phyloP scores from a whole-genome alignment of 176 grass and related monocot species.

The Tillandsia fasciculata region DNA sequence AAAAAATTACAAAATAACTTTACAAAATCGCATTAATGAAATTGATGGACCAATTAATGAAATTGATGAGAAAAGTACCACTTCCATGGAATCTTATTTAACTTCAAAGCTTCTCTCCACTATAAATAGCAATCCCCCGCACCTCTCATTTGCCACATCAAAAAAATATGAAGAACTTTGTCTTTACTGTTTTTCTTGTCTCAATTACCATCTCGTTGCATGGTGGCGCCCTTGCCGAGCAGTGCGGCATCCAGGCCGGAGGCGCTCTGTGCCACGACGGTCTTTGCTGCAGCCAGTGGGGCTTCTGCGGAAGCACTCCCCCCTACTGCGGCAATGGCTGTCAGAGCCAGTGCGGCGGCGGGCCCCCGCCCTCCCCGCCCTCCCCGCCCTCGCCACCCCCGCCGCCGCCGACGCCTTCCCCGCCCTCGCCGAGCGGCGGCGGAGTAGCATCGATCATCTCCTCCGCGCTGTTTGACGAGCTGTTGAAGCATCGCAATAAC shows the following conservation, averaged over 20 bases:
- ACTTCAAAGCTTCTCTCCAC: too few relatives aligned
- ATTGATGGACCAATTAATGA: too few relatives aligned
- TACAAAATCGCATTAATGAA: too few relatives aligned
- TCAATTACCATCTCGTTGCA: background rate
- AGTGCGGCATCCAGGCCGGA: slow-evolving; percentile 34
- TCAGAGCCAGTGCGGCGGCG: background rate
- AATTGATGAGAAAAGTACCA: too few relatives aligned
- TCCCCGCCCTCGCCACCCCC: too few relatives aligned
- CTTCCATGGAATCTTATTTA: too few relatives aligned
- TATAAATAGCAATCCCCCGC: background rate
- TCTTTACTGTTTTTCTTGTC: background rate
- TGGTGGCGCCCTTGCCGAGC: slow-evolving; percentile 2
- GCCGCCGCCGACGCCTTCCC: background rate
- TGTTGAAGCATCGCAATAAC: slow-evolving; percentile 18
- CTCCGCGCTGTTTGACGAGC: slow-evolving; percentile 13
- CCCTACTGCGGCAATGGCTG: background rate
- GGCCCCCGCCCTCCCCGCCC: too few relatives aligned
- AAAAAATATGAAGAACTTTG: background rate
- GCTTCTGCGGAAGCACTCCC: slow-evolving; percentile 29
- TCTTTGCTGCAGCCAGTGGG: slow-evolving; percentile 37
- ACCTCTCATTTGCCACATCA: background rate
- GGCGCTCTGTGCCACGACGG: slow-evolving; percentile 23
- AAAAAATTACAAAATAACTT: too few relatives aligned
- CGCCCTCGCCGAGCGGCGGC: slow-evolving; percentile 5
- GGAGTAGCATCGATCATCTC: slow-evolving; percentile 13